phyloP scores from a whole-genome alignment of 257 asterid genomes.

The Penstemon davidsonii region DNA sequence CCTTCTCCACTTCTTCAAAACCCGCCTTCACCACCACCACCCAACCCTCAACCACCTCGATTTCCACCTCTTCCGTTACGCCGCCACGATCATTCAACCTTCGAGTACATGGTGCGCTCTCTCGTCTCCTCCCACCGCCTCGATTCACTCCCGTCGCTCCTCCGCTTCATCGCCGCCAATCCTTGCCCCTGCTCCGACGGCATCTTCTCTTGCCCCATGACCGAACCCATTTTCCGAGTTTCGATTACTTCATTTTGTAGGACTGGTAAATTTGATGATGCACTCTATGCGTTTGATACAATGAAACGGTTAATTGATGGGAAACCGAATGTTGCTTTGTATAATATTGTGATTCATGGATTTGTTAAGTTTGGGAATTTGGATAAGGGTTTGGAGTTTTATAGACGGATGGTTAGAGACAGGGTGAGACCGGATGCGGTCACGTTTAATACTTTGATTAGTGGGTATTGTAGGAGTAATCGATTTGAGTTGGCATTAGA shows the following conservation, averaged over 20 bases:
- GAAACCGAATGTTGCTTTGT: conserved; percentile 58
- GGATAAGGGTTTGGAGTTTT: conserved; percentile 58
- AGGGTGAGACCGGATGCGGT: conserved; percentile 66
- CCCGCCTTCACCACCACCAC: conserved; percentile 75
- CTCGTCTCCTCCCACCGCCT: conserved; percentile 74
- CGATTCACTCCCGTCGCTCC: conserved; percentile 60
- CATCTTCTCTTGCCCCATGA: conserved; percentile 78
- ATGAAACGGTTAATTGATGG: conserved; percentile 83
- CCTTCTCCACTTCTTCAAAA: conserved; percentile 62
- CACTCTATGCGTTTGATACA: conserved; percentile 58
- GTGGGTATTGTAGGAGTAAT: conserved; percentile 64
- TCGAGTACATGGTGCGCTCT: conserved; percentile 78
- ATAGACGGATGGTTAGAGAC: conserved; percentile 61
- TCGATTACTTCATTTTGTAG: conserved; percentile 62
- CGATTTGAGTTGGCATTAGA: conserved; percentile 60
- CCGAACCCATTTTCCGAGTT: conserved; percentile 66
- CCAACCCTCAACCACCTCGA: conserved; percentile 81
- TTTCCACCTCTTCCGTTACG: conserved; percentile 79
- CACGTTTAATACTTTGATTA: conserved; percentile 76
- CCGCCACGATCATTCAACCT: conserved; percentile 84
- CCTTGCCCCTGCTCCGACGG: conserved; percentile 97
- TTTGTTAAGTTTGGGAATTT: conserved; percentile 57
- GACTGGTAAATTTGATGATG: conserved; percentile 61
- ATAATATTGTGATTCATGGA: conserved; percentile 73
- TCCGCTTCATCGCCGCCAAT: conserved; percentile 71